Evolutionary conservation across 140 eudicot genomes (phyloP), one percentile per base, ranked within the genome.

Genomic region (Stevia rebaudiana): DNA sequence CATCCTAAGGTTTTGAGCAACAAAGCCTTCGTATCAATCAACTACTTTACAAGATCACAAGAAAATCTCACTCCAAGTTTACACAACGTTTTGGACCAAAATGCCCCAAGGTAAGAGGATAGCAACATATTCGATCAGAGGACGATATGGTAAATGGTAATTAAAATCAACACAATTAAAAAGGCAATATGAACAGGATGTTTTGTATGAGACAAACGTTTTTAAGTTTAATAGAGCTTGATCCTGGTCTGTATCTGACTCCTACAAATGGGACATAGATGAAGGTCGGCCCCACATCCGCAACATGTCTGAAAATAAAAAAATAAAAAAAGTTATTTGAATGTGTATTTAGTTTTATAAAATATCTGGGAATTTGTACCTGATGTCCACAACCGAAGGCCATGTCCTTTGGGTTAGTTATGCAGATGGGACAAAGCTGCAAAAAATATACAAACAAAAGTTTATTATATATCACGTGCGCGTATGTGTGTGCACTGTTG

Each of bases 331-430:
- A 28, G 39, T 51, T 36, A 59, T 30, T 49, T 60, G 15, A 35
- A 48, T 3, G 11, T 22, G 35, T 5, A 23, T 59, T 61, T 22
- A 16, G 9, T 16, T 36, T 43, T 42, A 41, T 4, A 18, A 39
- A 30, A 51, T 51, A 42, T 9, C 35, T 8, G 28, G 15, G 22
- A 47, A 54, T 21, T 11, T n/a, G 23, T 72, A 85, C 95, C 92
- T 84, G 98, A 71, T 87, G 98, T 9, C 98, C 98, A 46, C 98
- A 91, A 36, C 89, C 92, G 21, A 91, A 88, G 7, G 98, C 98
- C 95, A 91, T 84, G 41, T 87, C 79, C 74, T 78, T 87, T 23
- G 70, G 83, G 59, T 79, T 65, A 1, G 82, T 76, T 65, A 91
- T 68, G 78, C 96, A 91, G 49, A 91, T 85, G 69, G 96, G 95